Evolutionary conservation across 2,329 filamentous ascomycete genomes (phyloP).

Genomic region (Hypoxylon sp.): DNA sequence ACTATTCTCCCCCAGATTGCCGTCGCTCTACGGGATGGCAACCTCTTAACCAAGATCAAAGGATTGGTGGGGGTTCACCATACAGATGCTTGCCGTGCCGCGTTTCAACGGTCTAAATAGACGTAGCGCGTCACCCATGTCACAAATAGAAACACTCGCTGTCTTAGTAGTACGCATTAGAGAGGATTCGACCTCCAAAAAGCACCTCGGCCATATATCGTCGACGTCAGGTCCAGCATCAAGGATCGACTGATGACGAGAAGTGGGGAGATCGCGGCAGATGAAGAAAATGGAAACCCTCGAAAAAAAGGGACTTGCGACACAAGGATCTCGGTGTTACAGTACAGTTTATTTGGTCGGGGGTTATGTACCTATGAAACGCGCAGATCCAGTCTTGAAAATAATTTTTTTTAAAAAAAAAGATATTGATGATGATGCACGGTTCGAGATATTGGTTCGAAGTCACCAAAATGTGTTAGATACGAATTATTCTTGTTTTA

Average conservation of each 20-base stretch:
- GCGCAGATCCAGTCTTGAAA: conserved; percentile 38
- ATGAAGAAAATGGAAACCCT: conserved; percentile 43
- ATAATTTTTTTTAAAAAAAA: neutral
- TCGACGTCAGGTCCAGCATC: conserved; percentile 32
- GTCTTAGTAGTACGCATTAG: conserved; percentile 29
- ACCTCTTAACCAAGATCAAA: conserved; percentile 51
- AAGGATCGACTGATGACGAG: conserved; percentile 39
- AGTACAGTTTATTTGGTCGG: conserved; percentile 29
- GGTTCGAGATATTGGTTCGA: conserved; percentile 32
- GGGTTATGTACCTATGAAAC: conserved; percentile 45
- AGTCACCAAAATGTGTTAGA: conserved; percentile 19
- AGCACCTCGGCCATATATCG: conserved; percentile 19
- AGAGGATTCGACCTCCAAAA: conserved; percentile 21
- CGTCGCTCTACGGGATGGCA: conserved; percentile 50
- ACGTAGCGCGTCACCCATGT: conserved; percentile 38
- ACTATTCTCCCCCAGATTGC: conserved; percentile 37
- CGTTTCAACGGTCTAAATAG: conserved; percentile 42
- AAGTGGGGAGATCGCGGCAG: conserved; percentile 48
- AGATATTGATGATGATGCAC: conserved; percentile 28
- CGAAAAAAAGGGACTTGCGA: conserved; percentile 39
- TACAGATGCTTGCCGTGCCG: conserved; percentile 41
- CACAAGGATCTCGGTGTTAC: conserved; percentile 40
- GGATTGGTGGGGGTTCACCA: conserved; percentile 46
- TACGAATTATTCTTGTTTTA: conserved; percentile 26
- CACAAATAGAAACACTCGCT: conserved; percentile 28